Base-by-base conservation (phyloP, 176 grass and related monocot genomes). In the Aechmea fasciata region DNA sequence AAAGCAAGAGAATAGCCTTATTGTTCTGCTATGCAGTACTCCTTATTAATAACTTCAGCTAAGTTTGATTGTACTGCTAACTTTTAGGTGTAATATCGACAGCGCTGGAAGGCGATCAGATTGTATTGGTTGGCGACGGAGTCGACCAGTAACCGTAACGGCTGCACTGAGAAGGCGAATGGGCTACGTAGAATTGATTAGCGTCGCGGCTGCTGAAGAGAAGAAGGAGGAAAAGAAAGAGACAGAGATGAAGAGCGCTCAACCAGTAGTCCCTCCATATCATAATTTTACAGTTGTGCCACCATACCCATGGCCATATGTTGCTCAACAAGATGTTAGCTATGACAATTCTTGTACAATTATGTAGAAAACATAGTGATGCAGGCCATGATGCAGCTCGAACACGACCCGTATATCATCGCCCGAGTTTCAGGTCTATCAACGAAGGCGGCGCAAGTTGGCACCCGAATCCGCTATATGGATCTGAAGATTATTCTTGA, bases 181-280 rank as follows among this genome's bases (percentile, higher is more conserved):
- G 20, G 83, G 83, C 50, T 67, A 94, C 70, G 80, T 68, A 3
- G 90, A 94, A 57, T 70, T 94, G 26, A 73, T 89, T 22, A 89
- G 71, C 33, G 76, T 88, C 20, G 77, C 69, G 1, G 81, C 82
- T 11, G 85, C 76, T 0, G 80, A 86, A 11, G 85, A 87, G 23
- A 86, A 83, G 70, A 82, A 76, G 64, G 87, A 68, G 52, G 71
- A 76, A 28, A 47, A 77, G 3, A 82, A 87, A 9, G 79, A 79
- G 6, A 57, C 48, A 48, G 19, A 0, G 14, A 65, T 22, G n/a
- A 63, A 68, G 8, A 51, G 71, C 19, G 3, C 50, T 5, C 75
- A 78, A 66, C 67, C 84, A 12, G 17, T 15, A 10, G 17, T 17
- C 8, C 13, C 5, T 13, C 13, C 57, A 24, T 63, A 63, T 33